Evolutionary conservation across 139 green algal species (phyloP), one percentile per base, ranked within the genome.

Genomic region (Micromonas commoda): DNA sequence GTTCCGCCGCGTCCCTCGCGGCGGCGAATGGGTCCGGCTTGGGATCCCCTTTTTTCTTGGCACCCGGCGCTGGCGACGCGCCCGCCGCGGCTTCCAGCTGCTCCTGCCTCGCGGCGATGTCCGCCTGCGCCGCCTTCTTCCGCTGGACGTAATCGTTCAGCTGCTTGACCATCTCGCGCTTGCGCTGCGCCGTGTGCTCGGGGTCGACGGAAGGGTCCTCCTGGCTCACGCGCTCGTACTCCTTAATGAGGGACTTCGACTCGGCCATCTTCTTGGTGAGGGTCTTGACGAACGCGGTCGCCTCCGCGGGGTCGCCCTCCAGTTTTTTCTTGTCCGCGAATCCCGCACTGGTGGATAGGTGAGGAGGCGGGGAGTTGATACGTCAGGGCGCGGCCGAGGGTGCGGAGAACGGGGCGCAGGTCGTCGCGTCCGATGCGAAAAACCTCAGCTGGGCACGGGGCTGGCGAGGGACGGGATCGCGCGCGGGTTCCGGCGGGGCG

Each of bases 251-350:
- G 24, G 38, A 38, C 68, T 75, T 75, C 19, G 20, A 21, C 23
- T 75, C 68, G 1, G 68, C 68, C 68, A 75, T 75, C 29, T 75
- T 75, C 52, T 75, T 75, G 37, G 68, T 75, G 23, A 75, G 21
- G 20, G 52, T 28, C 26, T 75, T 75, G 37, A 75, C 20, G 29
- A 63, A 37, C 68, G 35, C 23, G 21, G 37, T 60, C 68, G 68
- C 63, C 20, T 34, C 31, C 63, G 63, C 31, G 28, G 63, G 63
- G 28, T 70, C 63, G 63, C 63, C 63, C 20, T 13, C 16, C 20
- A 70, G 23, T 31, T 39, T 73, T 33, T 19, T 23, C 32, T 39
- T 52, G 29, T 70, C 28, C 31, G 52, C 23, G 66, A 73, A 52
- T 53, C 32, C 66, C 20, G 3, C 16, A 2, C 45, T 57, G 45